These are phyloP conservation scores for Entamoeba nuttalli DNA, from an alignment of 208 protist genomes.

Conservation along the genomic window DNA sequence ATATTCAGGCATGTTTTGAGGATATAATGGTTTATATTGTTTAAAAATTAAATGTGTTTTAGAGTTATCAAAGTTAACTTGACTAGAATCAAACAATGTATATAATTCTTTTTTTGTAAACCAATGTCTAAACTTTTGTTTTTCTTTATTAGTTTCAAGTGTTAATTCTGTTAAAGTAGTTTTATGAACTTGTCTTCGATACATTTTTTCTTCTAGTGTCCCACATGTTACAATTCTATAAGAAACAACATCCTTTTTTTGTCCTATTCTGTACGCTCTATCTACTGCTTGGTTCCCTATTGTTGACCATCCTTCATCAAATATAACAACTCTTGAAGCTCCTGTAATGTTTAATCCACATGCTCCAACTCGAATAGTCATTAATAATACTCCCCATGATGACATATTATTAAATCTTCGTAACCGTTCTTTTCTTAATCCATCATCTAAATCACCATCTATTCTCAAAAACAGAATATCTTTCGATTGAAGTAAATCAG, in stretches of 20 bases:
- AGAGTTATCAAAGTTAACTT: not conserved
- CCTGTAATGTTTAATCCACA: conserved; percentile 88
- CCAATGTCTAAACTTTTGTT: not conserved
- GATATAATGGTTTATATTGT: not conserved
- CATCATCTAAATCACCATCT: not conserved
- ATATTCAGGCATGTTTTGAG: not conserved
- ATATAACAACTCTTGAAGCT: conserved; percentile 95
- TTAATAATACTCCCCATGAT: conserved; percentile 61
- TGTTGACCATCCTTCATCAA: conserved; percentile 95
- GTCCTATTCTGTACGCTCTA: conserved; percentile 31
- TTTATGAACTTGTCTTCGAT: not conserved
- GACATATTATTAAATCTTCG: not conserved
- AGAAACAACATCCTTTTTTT: conserved; percentile 5
- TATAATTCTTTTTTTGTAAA: not conserved
- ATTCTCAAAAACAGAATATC: not conserved
- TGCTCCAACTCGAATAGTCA: conserved; percentile 82
- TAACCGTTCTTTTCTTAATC: not conserved
- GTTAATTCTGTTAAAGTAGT: not conserved
- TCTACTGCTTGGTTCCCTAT: conserved; percentile 67
- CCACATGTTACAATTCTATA: not conserved
- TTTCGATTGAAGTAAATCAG: not conserved
- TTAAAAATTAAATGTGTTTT: not conserved
- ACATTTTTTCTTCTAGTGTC: conserved; percentile 9
- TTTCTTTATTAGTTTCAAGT: not conserved
- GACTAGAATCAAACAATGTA: not conserved